These are phyloP conservation scores for Peribolospora kevripleyi DNA, from an alignment of 768 basidiomycete genomes.

Conservation along the genomic window DNA sequence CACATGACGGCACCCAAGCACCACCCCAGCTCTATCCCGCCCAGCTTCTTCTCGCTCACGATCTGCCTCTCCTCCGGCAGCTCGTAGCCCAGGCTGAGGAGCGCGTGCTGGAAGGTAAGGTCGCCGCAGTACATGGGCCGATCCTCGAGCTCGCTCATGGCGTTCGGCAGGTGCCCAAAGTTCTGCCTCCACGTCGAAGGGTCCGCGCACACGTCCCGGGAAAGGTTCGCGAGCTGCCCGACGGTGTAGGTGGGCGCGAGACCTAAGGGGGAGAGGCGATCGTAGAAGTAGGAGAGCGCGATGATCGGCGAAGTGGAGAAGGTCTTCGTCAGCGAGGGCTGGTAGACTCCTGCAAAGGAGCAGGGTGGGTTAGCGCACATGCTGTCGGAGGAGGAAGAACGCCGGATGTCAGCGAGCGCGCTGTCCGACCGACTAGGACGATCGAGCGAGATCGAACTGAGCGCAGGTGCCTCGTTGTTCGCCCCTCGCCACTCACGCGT, in stretches of 20 bases:
- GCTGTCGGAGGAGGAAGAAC: conserved; percentile 15
- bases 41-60: conserved; percentile 59
- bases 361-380: conserved; percentile 81
- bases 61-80: conserved; percentile 38
- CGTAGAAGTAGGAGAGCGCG: conserved; percentile 82
- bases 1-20: conserved; percentile 31
- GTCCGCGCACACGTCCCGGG: conserved; percentile 49
- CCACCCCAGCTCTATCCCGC: conserved; percentile 83
- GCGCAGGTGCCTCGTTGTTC: too few species aligned
- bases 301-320: conserved; percentile 45
- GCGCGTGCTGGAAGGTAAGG: conserved; percentile 76
- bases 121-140: conserved; percentile 91
- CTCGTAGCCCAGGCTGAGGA: conserved; percentile 76
- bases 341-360: conserved; percentile 92
- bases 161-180: conserved; percentile 18
- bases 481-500: conserved; percentile 36
- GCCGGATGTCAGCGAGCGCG: background rate
- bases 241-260: conserved; percentile 13
- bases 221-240: conserved; percentile 23
- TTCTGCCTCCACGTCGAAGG: conserved; percentile 29
- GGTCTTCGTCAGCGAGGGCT: conserved; percentile 68
- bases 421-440: too few species aligned
- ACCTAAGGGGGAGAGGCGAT: conserved; percentile 56
- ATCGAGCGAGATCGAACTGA: too few species aligned
- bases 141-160: conserved; percentile 44